Base-by-base conservation (phyloP, 768 basidiomycete species). In the Agaricus subrufescens region DNA sequence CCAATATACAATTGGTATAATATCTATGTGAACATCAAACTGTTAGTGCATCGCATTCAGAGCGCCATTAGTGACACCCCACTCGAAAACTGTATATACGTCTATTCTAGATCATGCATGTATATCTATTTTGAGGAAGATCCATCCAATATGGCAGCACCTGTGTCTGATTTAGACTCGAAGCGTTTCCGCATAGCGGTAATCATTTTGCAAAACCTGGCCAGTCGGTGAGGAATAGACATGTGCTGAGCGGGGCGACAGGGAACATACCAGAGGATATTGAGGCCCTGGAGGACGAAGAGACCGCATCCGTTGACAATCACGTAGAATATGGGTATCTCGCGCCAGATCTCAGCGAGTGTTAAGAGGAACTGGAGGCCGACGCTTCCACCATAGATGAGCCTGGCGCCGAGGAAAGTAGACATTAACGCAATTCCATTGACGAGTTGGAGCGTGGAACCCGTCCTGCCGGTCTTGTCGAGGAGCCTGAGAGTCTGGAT, bases 161-260 rank as follows among this genome's bases (percentile, higher is more conserved):
- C 11, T 34, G 7, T 45, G 9, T 26, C 30, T 19, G 50, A 62
- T 46, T 59, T 58, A 48, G 55, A 54, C 15, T 56, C 31, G 66
- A 91, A 89, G 23, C 88, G 77, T 68, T 84, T 89, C 49, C 71
- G 74, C 53, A 91, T 66, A 3, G 87, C 81, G 31, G 64, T 59
- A 50, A 91, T 79, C 86, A 92, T 91, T 65, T 88, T 90, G 48
- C 66, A 73, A 69, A 91, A 85, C 89, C 89, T 88, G 58, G 12
- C 46, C 34, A 7, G 25, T 42, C 3, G 51, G 9, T 54, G 12
- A 30, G 25, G 30, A n/a, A 56, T 38, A 34, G 11, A 34, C 7
- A 34, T 31, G 19, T 38, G 31, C 19, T 46, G 40, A 9, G 19
- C 52, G 52, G 45, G 11, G n/a, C 37, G n/a, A 46, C 15, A 44